These are phyloP conservation scores for Artemisia tridentata DNA, from an alignment of 129 eudicot genomes.

Conservation along the genomic window DNA sequence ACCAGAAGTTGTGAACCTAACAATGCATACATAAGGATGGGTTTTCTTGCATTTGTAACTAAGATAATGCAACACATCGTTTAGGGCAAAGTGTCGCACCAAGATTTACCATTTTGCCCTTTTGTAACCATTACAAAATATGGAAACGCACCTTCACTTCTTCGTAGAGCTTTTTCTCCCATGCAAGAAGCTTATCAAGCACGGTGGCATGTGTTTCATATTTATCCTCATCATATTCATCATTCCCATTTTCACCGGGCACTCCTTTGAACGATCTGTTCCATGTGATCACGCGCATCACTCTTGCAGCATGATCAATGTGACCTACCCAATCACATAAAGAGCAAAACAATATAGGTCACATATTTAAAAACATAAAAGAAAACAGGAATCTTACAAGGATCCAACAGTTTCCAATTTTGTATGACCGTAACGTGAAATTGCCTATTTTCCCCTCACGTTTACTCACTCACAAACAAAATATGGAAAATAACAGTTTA, in stretches of 20 bases:
- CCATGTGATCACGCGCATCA: slow-evolving; percentile 99
- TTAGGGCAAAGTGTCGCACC: not conserved
- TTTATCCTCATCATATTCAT: slow-evolving; percentile 59
- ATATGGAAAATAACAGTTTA: not conserved
- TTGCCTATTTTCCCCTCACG: not conserved
- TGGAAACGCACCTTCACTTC: slow-evolving; percentile 77
- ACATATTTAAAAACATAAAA: not conserved
- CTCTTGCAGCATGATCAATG: slow-evolving; percentile 95
- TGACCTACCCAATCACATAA: slow-evolving; percentile 55
- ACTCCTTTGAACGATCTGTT: slow-evolving; percentile 79
- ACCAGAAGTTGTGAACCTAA: not conserved
- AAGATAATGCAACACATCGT: not conserved
- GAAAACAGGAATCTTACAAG: slow-evolving; percentile 1
- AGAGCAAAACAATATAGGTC: not conserved
- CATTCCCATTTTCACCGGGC: slow-evolving; percentile 64
- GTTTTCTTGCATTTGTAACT: slow-evolving; percentile 1
- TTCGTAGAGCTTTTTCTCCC: slow-evolving; percentile 98
- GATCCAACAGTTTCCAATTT: not conserved
- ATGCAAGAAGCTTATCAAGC: slow-evolving; percentile 87
- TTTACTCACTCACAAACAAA: not conserved
- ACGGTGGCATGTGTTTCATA: slow-evolving; percentile 94
- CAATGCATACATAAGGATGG: not conserved
- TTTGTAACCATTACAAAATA: not conserved
- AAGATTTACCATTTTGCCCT: slow-evolving; percentile 14
- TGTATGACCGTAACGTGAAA: not conserved